Evolutionary conservation across 768 basidiomycete species (phyloP), one percentile per base, ranked within the genome.

Genomic region (Clathrus columnatus): DNA sequence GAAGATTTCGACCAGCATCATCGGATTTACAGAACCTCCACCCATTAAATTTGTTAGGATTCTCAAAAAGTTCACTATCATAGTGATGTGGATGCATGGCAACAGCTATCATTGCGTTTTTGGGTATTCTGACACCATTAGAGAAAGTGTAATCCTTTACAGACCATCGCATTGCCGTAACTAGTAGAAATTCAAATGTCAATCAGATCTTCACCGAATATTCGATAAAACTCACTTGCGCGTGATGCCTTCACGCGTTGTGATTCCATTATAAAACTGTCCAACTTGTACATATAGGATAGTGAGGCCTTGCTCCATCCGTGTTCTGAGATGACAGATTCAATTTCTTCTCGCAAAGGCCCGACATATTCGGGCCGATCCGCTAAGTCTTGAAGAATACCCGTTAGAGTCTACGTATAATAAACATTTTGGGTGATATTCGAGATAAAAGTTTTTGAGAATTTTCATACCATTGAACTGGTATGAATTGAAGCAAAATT

Each of bases 291-390:
- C 68, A 78, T 69, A 48, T 72, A 71, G 5, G 62, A 61, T n/a
- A 76, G 56, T 0, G 67, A 62, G 7, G 64, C 60, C 50, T 72
- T 71, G 0, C 65, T 62, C 68, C 73, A 77, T 29, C 70, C 75
- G 28, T 75, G 68, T 4, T 65, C 61, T 3, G 57, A 49, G n/a
- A 75, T 48, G 3, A 73, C 68, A 1, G 57, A 51, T 28, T 74
- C 72, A 4, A 77, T 66, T 61, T 81, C 79, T 53, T 74, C 70
- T 0, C 77, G 69, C 4, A 80, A 48, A 5, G 68, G 63, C 6
- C 63, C 54, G 1, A 67, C 50, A 43, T 70, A 69, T 17, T 69
- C 60, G 1, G 73, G 70, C 21, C 64, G 52, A 0, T 66, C 61
- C 17, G 72, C 72, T 5, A 79, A 62, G n/a, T 74, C 61, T 50